Evolutionary conservation across 2,329 filamentous ascomycete species (phyloP).

Genomic region (Ramularia endophylla): DNA sequence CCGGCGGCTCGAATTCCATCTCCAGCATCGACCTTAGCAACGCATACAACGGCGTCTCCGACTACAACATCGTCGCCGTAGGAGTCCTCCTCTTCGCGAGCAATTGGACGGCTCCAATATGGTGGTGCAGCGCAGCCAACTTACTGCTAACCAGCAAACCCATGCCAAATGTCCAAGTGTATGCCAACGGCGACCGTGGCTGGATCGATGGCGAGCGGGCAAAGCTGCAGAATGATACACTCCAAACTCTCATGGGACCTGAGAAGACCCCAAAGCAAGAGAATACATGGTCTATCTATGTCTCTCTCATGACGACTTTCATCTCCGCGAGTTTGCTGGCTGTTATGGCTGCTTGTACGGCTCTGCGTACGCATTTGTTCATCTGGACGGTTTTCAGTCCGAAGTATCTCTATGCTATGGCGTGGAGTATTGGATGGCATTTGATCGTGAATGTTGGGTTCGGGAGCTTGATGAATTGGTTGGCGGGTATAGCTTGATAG

Average conservation of each 20-base stretch:
- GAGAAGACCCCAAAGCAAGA: slow-evolving; percentile 2
- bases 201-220: slow-evolving; percentile 29
- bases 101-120: slow-evolving; percentile 89
- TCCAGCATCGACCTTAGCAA: slow-evolving; percentile 92
- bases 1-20: slow-evolving; percentile 89
- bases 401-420: slow-evolving; percentile 88
- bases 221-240: slow-evolving; percentile 21
- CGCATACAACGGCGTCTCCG: slow-evolving; percentile 85
- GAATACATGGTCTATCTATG: slow-evolving; percentile 40
- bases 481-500: neutral
- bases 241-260: slow-evolving; percentile 11
- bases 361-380: slow-evolving; percentile 81
- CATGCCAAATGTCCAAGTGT: neutral
- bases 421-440: slow-evolving; percentile 82
- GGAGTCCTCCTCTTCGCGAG: slow-evolving; percentile 76
- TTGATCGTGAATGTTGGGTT: slow-evolving; percentile 62
- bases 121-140: slow-evolving; percentile 68
- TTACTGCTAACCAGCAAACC: slow-evolving; percentile 31
- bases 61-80: slow-evolving; percentile 75
- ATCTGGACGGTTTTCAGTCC: slow-evolving; percentile 99
- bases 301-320: slow-evolving; percentile 65
- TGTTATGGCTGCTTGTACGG: slow-evolving; percentile 85
- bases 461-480: slow-evolving; percentile 26
- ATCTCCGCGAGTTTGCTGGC: slow-evolving; percentile 57
- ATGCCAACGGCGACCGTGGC: slow-evolving; percentile 2